A percentile compares a stretch with the other conserved stretches of the same genome.
Conservation (phyloP, 768 basidiomycete genomes). For the Hericium alpestre region DNA sequence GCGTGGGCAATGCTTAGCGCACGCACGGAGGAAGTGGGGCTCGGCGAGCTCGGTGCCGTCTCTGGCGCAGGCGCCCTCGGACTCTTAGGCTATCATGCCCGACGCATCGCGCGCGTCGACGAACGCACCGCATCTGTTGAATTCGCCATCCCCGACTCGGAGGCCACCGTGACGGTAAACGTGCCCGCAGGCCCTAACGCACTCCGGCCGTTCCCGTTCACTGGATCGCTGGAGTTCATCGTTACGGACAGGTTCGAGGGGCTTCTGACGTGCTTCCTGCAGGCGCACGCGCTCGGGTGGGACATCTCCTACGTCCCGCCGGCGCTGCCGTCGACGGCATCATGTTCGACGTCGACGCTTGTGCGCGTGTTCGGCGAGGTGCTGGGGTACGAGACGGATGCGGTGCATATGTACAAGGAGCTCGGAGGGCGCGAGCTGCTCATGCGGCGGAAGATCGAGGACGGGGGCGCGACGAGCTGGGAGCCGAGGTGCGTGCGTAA, state of each 20-base stretch:
- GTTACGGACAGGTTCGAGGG: slow-evolving; percentile 43
- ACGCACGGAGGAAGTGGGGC: slow-evolving; percentile 42
- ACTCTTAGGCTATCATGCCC: slow-evolving; percentile 41
- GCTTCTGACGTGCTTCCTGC: slow-evolving; percentile 46
- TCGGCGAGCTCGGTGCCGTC: slow-evolving; percentile 44
- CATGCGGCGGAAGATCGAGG: slow-evolving; percentile 49
- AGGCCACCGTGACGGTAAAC: slow-evolving; percentile 21
- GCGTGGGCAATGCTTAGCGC: slow-evolving; percentile 53
- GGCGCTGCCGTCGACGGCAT: slow-evolving; percentile 45
- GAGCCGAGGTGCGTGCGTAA: slow-evolving; percentile 42
- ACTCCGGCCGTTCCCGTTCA: slow-evolving; percentile 37
- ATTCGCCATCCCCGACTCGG: slow-evolving; percentile 28
- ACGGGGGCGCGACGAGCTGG: slow-evolving; percentile 42
- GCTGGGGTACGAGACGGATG: slow-evolving; percentile 51
- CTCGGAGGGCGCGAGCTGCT: slow-evolving; percentile 54
- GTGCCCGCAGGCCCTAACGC: slow-evolving; percentile 40
- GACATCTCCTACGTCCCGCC: slow-evolving; percentile 57
- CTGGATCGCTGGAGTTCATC: slow-evolving; percentile 27
- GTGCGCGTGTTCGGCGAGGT: slow-evolving; percentile 43
- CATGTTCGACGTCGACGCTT: slow-evolving; percentile 49
- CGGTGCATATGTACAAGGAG: slow-evolving; percentile 58
- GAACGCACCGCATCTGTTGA: slow-evolving; percentile 30
- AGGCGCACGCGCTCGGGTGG: slow-evolving; percentile 55
- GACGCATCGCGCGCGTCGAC: slow-evolving; percentile 30
- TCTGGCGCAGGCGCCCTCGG: slow-evolving; percentile 30